phyloP scores from a whole-genome alignment of 1,284 basidiomycete genomes.

The Ceratobasidium sp. region DNA sequence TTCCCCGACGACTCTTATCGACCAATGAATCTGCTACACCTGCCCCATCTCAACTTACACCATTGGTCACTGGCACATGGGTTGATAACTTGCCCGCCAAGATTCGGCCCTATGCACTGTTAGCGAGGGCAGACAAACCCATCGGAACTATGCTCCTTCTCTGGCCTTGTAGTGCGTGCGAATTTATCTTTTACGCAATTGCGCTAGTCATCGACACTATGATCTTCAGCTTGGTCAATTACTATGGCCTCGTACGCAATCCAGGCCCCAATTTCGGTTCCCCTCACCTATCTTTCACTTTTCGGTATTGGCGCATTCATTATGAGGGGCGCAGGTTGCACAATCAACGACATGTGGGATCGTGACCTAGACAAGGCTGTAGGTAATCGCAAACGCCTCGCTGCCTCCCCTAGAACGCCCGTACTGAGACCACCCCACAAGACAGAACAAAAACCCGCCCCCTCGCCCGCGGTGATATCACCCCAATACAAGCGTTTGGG shows the following conservation, averaged over 20 bases:
- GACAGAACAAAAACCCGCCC: slow-evolving; percentile 76
- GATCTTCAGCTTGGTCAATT: slow-evolving; percentile 89
- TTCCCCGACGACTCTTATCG: slow-evolving; percentile 11
- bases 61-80: slow-evolving; percentile 63
- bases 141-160: slow-evolving; percentile 93
- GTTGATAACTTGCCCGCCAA: slow-evolving; percentile 72
- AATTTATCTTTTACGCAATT: background rate
- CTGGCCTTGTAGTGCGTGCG: slow-evolving; percentile 88
- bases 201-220: background rate
- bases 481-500: slow-evolving; percentile 78
- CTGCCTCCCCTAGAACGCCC: background rate
- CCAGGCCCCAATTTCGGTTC: slow-evolving; percentile 72
- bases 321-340: slow-evolving; percentile 99
- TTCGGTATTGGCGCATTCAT: slow-evolving; percentile 93
- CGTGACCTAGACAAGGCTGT: slow-evolving; percentile 90
- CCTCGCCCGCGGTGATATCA: slow-evolving; percentile 87
- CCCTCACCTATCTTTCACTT: slow-evolving; percentile 81
- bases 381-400: slow-evolving; percentile 69
- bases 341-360: slow-evolving; percentile 99
- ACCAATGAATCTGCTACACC: slow-evolving; percentile 1
- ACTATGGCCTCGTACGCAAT: slow-evolving; percentile 91
- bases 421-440: slow-evolving; percentile 52
- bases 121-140: slow-evolving; percentile 94
- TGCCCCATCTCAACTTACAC: slow-evolving; percentile 9
- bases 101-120: slow-evolving; percentile 82